Base-by-base conservation (phyloP, 2,329 filamentous ascomycete species). In the Penicillium sp. region DNA sequence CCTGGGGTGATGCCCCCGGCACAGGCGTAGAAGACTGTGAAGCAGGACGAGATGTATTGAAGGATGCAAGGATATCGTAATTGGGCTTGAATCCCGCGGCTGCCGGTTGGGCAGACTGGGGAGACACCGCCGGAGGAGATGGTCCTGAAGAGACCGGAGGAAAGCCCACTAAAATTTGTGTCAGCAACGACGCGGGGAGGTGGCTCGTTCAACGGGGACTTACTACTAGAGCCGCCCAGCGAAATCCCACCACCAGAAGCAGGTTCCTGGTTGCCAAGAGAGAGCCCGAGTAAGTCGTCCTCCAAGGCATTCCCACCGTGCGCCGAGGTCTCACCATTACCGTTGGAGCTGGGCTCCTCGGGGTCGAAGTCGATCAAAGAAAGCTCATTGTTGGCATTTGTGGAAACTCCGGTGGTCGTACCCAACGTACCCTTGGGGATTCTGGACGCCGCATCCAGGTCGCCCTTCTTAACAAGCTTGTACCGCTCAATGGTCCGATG, bases 401-500 rank as follows among this genome's bases (percentile, higher is more conserved):
- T 83, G 62, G 81, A 78, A 43, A 87, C 79, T 57, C 83, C 81
- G 53, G 85, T 84, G 55, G 82, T 86, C 23, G 83, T 85, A 10
- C 86, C 84, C 45, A 89, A 80, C 13, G 88, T 92, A 26, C 92
- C 90, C 67, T 89, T 86, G 6, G 90, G 90, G 60, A 97, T 88
- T 70, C 85, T 89, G 59, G 87, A 85, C 15, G 94, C 90, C 10
- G 79, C 90, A 61, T 92, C 90, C 42, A 95, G 72, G 66, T 99
- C 92, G 21, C 94, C 94, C 77, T 94, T 95, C 79, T 96, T 99
- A 74, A 97, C 86, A 50, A 97, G 78, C 79, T 90, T 95, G 73
- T 97, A 99, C 59, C 94, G 81, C 74, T 97, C 90, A 51, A 97
- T 90, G 1, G 94, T 99, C 57, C 93, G 85, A 70, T 97, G 90